phyloP scores from a whole-genome alignment of 1,139 yeast genomes.

The Pichia sp. region DNA sequence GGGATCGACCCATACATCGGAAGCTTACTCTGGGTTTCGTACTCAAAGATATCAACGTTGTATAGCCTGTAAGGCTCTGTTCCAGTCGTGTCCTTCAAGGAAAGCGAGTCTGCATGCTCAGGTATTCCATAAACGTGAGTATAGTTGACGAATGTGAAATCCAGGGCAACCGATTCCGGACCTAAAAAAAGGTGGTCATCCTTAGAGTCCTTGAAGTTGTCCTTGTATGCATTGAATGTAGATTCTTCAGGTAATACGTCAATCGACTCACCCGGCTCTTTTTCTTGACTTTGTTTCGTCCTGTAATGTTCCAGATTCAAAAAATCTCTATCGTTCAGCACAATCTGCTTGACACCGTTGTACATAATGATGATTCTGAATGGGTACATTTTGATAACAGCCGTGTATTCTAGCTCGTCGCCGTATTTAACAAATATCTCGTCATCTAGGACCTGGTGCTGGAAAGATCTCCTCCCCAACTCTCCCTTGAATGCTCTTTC shows the following conservation, averaged over 20 bases:
- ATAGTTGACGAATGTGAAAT: constrained; percentile 59
- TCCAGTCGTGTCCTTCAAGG: constrained; percentile 61
- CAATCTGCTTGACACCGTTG: constrained; percentile 44
- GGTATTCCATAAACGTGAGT: constrained; percentile 84
- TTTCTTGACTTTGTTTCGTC: constrained; percentile 33
- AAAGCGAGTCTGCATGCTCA: constrained; percentile 83
- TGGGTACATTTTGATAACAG: constrained; percentile 43
- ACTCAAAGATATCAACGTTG: constrained; percentile 94
- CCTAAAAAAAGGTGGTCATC: constrained; percentile 69
- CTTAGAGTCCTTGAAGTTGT: constrained; percentile 56
- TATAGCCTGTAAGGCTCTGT: constrained; percentile 74
- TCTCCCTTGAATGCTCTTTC: constrained; percentile 48
- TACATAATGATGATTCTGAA: constrained; percentile 48
- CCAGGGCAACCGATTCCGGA: constrained; percentile 85
- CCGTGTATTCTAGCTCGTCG: constrained; percentile 20
- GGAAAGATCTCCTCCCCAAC: constrained; percentile 18
- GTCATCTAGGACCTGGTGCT: constrained; percentile 24
- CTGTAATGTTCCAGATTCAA: constrained; percentile 81
- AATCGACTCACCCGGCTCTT: constrained; percentile 29
- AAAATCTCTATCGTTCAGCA: constrained; percentile 63
- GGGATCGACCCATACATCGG: constrained; percentile 98
- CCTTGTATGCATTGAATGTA: constrained; percentile 53
- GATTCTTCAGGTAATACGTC: constrained; percentile 54
- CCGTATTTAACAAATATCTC: constrained; percentile 41
- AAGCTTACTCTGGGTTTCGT: constrained; percentile 71